These are phyloP conservation scores for Trichosporon sp. DNA, from an alignment of 1,284 basidiomycete species.

Conservation along the genomic window DNA sequence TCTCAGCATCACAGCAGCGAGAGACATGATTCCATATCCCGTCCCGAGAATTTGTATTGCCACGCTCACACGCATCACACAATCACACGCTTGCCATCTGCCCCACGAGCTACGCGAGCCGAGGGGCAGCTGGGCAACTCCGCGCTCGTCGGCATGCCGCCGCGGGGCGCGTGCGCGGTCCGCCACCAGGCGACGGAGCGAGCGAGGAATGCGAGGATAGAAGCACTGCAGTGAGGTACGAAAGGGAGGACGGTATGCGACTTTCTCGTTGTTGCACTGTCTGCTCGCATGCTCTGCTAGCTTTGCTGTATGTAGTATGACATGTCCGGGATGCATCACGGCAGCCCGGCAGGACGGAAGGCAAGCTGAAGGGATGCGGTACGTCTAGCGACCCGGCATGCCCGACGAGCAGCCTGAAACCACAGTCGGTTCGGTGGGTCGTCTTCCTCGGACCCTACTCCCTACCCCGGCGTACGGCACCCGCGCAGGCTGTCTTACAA, in stretches of 20 bases:
- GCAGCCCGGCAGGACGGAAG: background rate
- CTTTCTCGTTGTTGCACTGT: background rate
- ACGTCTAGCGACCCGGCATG: background rate
- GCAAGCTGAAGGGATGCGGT: background rate
- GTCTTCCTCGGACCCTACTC: background rate
- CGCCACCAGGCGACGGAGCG: background rate
- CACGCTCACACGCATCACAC: background rate
- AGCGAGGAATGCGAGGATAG: background rate
- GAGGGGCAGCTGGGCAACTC: no score
- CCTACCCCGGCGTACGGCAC: background rate
- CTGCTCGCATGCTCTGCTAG: background rate
- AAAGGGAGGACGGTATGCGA: background rate
- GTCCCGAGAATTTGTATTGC: slow-evolving; percentile 2
- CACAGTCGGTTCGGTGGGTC: background rate
- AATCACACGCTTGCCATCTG: background rate
- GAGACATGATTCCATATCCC: background rate
- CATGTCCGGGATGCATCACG: slow-evolving; percentile 2
- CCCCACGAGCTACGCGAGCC: no score
- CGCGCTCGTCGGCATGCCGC: background rate
- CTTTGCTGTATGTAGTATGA: background rate
- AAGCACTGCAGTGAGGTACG: background rate
- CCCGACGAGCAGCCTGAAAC: background rate
- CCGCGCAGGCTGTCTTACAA: background rate
- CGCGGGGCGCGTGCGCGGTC: background rate
- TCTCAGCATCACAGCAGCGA: background rate